phyloP scores from a whole-genome alignment of 179 eudicot species.

The Beta macrorhiza region DNA sequence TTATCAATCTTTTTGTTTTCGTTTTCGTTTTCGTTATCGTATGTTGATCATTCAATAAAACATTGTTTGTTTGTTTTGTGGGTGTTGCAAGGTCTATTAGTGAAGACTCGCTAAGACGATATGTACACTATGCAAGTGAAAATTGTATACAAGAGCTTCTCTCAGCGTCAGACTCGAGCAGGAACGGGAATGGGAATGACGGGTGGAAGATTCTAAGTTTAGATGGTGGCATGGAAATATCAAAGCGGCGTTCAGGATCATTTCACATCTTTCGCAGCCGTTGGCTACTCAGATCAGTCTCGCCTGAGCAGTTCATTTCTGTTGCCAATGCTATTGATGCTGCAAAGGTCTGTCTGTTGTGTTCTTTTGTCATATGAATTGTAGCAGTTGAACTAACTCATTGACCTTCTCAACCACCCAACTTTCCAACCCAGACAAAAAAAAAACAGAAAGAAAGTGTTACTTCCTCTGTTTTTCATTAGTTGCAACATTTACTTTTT shows the following conservation, averaged over 20 bases:
- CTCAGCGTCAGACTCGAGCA: conserved; percentile 63
- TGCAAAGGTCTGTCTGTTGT: conserved; percentile 55
- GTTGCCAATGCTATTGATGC: conserved; percentile 96
- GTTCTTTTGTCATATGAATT: conserved; percentile 2
- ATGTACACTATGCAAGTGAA: conserved; percentile 79
- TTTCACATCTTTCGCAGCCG: conserved; percentile 80
- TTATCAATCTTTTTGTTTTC: neutral
- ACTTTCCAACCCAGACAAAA: neutral
- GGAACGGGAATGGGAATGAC: conserved; percentile 43
- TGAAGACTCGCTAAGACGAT: conserved; percentile 83
- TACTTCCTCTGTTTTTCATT: neutral
- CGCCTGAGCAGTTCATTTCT: conserved; percentile 70
- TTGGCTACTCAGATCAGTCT: conserved; percentile 66
- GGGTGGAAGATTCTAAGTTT: conserved; percentile 66
- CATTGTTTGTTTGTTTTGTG: neutral
- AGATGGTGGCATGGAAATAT: conserved; percentile 74
- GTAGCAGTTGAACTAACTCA: conserved; percentile 17
- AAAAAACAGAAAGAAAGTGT: neutral
- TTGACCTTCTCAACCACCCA: conserved; percentile 2
- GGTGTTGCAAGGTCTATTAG: conserved; percentile 63
- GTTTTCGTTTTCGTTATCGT: neutral
- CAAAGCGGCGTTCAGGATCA: conserved; percentile 75
- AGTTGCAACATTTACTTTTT: neutral
- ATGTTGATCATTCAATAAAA: neutral
- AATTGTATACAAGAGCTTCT: conserved; percentile 83